Evolutionary conservation across 2,329 filamentous ascomycete species (phyloP), one percentile per base, ranked within the genome.

Genomic region (Aspergillaceae sp.): DNA sequence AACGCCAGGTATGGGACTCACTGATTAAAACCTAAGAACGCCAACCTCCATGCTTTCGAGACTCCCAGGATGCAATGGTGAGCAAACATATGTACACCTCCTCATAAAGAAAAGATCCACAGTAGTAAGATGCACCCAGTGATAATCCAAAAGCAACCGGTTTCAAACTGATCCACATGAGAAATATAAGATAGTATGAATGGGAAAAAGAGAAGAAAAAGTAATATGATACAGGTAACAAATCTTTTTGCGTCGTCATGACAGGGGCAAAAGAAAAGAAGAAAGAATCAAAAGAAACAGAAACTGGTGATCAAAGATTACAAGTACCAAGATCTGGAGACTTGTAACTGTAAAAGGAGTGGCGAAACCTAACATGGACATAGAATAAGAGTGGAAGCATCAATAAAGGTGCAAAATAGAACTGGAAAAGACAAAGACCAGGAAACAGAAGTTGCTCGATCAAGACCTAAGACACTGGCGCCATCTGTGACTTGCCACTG

Each of bases 161-260:
- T 10, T 37, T 28, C 7, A 30, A n/a, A 29, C 30, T 41, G 28
- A 41, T 26, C 40, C 27, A 11, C 19, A 28, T 30, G 36, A 26
- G 19, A 37, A 40, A 41, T 29, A 41, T 26, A 11, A 34, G 38
- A 26, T 10, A 46, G 27, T 30, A 29, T 27, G 30, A 32, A 41
- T 29, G 10, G 19, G 28, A 43, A 33, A n/a, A 26, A 10, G 9
- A 27, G 43, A n/a, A 7, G 38, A 44, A 36, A 35, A 42, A 40
- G 8, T 47, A 55, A 54, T 62, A 62, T 60, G 58, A 58, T 63
- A 64, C 59, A 58, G 42, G 51, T 46, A 48, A 50, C 45, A 50
- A 48, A 47, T 46, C 42, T 47, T 50, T 41, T 52, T 45, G 53
- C 54, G 46, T 56, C 43, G 27, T 37, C 37, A 19, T 48, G n/a